Evolutionary conservation across 202 grass and related monocot species (phyloP), one percentile per base, ranked within the genome.

Genomic region (Zizania palustris): DNA sequence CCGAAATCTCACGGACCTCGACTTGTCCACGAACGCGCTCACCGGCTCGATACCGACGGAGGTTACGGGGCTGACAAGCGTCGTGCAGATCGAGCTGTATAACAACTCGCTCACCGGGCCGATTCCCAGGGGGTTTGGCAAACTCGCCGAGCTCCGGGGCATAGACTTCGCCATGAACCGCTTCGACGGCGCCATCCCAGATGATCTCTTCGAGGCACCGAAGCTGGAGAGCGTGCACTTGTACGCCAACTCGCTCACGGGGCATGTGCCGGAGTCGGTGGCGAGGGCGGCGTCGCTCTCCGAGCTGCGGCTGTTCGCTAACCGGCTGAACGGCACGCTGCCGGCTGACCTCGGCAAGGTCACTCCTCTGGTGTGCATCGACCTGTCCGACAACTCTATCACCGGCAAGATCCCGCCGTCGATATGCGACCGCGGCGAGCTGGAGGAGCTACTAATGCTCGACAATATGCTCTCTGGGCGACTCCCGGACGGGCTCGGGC

Each of bases 21-120:
- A 97, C 81, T 54, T 97, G 5, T 97, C 93, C 3, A 76, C 49
- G 9, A 97, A 97, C 71, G 34, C 53, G 3, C 93, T 97, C 62
- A 81, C 86, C 43, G 93, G 90, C 6, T 7, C 64, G 0, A 85
- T 97, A 4, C 93, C 93, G 0, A 74, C 49, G 48, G 69, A 83
- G 51, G 40, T 97, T 16, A 22, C 69, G 0, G 67, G 78, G 3
- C 84, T 97, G 3, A 37, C 73, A 10, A 93, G 82, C 79, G 73
- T 80, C 39, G 37, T 86, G 12, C 94, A 92, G 83, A 90, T 97
- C 73, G 86, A 90, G 87, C 85, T 97, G 12, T 97, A 93, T 82
- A 92, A 92, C 79, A 97, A 97, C 88, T 92, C 94, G 56, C 86
- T 97, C 51, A 74, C 86, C 0, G 91, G 94, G 0, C 11, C 78